Evolutionary conservation across 2,329 filamentous ascomycete species (phyloP), one percentile per base, ranked within the genome.

Genomic region (Cytospora piceae): DNA sequence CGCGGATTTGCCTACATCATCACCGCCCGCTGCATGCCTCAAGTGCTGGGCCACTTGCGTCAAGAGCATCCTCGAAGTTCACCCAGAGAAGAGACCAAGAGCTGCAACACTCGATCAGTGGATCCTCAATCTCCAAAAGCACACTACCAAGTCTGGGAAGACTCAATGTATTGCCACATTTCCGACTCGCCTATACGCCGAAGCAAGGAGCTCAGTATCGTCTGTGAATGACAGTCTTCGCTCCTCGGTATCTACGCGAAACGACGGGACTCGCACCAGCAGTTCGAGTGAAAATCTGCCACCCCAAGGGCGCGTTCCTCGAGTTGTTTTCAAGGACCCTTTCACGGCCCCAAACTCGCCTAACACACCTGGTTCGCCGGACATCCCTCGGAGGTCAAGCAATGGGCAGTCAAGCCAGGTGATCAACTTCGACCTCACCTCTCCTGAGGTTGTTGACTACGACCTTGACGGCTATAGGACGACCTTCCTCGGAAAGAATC

Each of bases 1-100:
- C 22, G 29, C 7, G 11, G 32, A 55, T 14, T 4, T 37, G 24
- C 6, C 46, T 39, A 20, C 11, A 34, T 17, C n/a, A 24, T n/a
- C 15, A 8, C 29, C 54, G 11, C 8, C 37, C 2, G 46, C 34
- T 2, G 32, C 51, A 12, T 66, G 64, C 27, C 24, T 63, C 20
- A 66, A 31, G 20, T 66, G 64, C 59, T 66, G 64, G 64, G 64
- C 64, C 22, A 24, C 57, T 4, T 63, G 59, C 17, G 64, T 66
- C 7, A 22, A 39, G 12, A 32, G 37, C 8, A 63, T 63, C 24
- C 51, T 66, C 15, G 59, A 63, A 42, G 59, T 63, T 7, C 27
- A 66, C 17, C 46, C 64, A 3, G 27, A 29, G n/a, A 49, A 58
- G 8, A 58, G 64, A 27, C 64, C 64, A 9, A 29, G 14, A 9